phyloP scores from a whole-genome alignment of 1,284 basidiomycete species.

The Bondarzewia mesenterica region DNA sequence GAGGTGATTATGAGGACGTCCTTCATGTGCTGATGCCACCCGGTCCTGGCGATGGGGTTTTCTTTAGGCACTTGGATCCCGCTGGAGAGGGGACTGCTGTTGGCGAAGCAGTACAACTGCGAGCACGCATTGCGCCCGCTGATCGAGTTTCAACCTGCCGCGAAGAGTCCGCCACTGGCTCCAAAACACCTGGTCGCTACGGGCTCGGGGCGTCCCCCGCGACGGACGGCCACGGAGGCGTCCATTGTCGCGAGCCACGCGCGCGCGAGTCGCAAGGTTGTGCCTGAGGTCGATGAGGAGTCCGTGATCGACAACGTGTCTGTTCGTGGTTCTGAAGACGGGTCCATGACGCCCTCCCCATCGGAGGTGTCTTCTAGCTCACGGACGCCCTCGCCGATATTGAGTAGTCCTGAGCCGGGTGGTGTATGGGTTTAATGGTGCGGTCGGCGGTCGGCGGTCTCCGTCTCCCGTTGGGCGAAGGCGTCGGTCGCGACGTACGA shows the following conservation, averaged over 20 bases:
- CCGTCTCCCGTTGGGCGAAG: slow-evolving; percentile 21
- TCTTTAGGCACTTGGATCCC: slow-evolving; percentile 95
- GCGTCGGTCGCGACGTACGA: slow-evolving; percentile 25
- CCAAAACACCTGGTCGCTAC: slow-evolving; percentile 89
- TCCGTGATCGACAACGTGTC: slow-evolving; percentile 57
- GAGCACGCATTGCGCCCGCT: slow-evolving; percentile 86
- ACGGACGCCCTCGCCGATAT: slow-evolving; percentile 83
- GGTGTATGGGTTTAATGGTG: slow-evolving; percentile 28
- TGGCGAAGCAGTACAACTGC: slow-evolving; percentile 93
- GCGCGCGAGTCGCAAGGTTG: slow-evolving; percentile 43
- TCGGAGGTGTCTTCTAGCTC: slow-evolving; percentile 82
- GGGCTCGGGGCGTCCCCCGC: slow-evolving; percentile 43
- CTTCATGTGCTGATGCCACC: slow-evolving; percentile 1
- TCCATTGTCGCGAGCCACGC: slow-evolving; percentile 34
- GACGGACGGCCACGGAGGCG: slow-evolving; percentile 37
- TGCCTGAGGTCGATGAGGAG: slow-evolving; percentile 34
- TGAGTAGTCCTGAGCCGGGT: slow-evolving; percentile 37
- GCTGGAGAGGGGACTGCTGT: slow-evolving; percentile 78
- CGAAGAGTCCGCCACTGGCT: slow-evolving; percentile 90
- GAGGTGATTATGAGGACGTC: not conserved
- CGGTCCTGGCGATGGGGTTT: not conserved
- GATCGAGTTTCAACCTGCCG: slow-evolving; percentile 88
- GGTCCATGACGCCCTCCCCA: slow-evolving; percentile 79
- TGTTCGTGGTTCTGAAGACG: slow-evolving; percentile 66
- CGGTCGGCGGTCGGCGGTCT: slow-evolving; percentile 31